These are phyloP conservation scores for Picochlorum sp. DNA, from an alignment of 139 green algal genomes.

Conservation along the genomic window DNA sequence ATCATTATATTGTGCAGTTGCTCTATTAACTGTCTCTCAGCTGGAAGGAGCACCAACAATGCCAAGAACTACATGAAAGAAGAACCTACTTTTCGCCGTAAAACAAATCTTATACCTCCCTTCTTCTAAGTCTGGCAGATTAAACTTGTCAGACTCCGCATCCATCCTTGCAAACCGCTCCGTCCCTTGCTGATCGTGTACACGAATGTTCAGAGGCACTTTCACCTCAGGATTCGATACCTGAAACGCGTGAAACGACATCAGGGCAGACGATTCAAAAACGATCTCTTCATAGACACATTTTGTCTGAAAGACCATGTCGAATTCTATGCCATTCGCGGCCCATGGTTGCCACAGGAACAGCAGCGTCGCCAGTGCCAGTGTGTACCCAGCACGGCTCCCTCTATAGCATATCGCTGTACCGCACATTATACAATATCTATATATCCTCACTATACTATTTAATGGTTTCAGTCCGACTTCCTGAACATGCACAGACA, in stretches of 20 bases:
- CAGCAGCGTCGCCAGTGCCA: no score
- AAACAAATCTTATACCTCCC: slow-evolving; percentile 89
- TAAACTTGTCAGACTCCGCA: slow-evolving; percentile 46
- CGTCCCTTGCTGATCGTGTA: slow-evolving; percentile 11
- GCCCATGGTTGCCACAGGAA: background rate
- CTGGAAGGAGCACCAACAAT: background rate
- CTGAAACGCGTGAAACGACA: slow-evolving; percentile 6
- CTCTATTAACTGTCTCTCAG: background rate
- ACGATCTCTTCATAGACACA: slow-evolving; percentile 31
- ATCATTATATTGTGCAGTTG: background rate
- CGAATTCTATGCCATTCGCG: slow-evolving; percentile 5
- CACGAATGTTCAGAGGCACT: slow-evolving; percentile 5
- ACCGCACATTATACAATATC: no score
- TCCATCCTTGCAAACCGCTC: slow-evolving; percentile 15
- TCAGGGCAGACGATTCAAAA: slow-evolving; percentile 2
- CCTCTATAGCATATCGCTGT: no score
- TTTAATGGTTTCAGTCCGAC: no score
- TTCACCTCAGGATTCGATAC: background rate
- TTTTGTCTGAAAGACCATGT: slow-evolving; percentile 30
- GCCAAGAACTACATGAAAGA: no score
- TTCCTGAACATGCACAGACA: no score
- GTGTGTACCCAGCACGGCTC: no score
- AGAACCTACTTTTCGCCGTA: slow-evolving; percentile 45
- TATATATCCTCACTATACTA: no score
- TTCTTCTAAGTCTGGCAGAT: slow-evolving; percentile 57